Percentiles rank a stretch among this genome's conserved stretches.
These are phyloP conservation scores for Pythium phragmiticola DNA, from an alignment of 352 stramenopile species.

Conservation along the genomic window DNA sequence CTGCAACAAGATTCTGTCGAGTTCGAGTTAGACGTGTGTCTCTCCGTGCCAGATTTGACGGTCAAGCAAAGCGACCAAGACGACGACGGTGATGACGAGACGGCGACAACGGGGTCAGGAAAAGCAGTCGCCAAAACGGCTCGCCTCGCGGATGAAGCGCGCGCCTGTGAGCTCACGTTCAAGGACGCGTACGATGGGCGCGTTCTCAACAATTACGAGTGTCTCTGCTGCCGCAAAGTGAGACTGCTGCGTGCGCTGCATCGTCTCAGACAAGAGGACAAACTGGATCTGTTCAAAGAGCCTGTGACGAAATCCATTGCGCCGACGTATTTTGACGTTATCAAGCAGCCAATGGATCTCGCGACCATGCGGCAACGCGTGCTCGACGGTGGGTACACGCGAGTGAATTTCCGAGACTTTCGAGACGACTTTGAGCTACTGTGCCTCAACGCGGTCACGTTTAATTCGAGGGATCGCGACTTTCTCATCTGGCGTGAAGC, in stretches of 20 bases:
- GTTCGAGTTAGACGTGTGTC: constrained; percentile 55
- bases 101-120: background rate
- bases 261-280: constrained; percentile 68
- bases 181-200: constrained; percentile 63
- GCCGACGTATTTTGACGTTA: constrained; percentile 91
- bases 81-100: constrained; percentile 20
- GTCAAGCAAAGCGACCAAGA: constrained; percentile 13
- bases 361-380: constrained; percentile 86
- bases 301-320: constrained; percentile 93
- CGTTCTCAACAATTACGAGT: constrained; percentile 80
- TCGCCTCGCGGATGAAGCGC: constrained; percentile 51
- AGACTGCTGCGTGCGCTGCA: constrained; percentile 71
- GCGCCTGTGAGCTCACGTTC: constrained; percentile 60
- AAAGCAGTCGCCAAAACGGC: background rate
- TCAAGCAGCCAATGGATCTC: constrained; percentile 93
- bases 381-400: constrained; percentile 66
- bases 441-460: constrained; percentile 94
- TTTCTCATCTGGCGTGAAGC: constrained; percentile 92
- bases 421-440: constrained; percentile 95
- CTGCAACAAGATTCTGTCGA: constrained; percentile 6
- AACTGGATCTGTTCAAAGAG: constrained; percentile 91
- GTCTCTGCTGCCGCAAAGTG: constrained; percentile 73
- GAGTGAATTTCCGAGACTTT: constrained; percentile 74
- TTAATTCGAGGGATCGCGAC: constrained; percentile 90
- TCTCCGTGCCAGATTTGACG: constrained; percentile 32